phyloP scores from a whole-genome alignment of 75 land plant species.

The Pinus albicaulis region DNA sequence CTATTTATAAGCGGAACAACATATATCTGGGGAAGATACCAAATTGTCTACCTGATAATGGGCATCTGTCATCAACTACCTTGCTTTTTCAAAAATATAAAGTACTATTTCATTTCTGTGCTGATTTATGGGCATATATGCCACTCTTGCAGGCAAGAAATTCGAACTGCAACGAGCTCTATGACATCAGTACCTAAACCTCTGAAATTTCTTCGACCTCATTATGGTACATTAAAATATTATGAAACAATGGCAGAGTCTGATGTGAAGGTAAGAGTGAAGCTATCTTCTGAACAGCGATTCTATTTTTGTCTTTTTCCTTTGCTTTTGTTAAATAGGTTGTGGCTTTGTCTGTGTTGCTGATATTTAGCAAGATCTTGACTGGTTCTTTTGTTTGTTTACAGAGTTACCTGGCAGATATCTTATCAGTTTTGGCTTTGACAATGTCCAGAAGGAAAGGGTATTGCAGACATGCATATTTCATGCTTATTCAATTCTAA shows the following conservation, averaged over 20 bases:
- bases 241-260: constrained; percentile 76
- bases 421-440: constrained; percentile 86
- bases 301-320: constrained; percentile 6
- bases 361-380: background rate
- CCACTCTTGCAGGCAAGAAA: constrained; percentile 64
- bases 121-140: background rate
- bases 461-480: constrained; percentile 25
- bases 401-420: constrained; percentile 84
- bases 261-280: constrained; percentile 71
- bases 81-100: background rate
- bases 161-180: constrained; percentile 87
- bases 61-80: background rate
- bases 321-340: background rate
- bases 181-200: constrained; percentile 99
- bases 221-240: constrained; percentile 75
- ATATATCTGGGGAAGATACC: no score
- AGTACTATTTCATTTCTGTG: background rate
- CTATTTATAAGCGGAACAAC: background rate
- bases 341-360: background rate
- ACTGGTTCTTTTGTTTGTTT: constrained; percentile 15
- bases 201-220: constrained; percentile 86
- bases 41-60: background rate
- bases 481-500: background rate
- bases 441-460: constrained; percentile 90
- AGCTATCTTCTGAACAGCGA: background rate